Evolutionary conservation across 106 monocot genomes (phyloP).

Genomic region (Amphibolis antarctica): DNA sequence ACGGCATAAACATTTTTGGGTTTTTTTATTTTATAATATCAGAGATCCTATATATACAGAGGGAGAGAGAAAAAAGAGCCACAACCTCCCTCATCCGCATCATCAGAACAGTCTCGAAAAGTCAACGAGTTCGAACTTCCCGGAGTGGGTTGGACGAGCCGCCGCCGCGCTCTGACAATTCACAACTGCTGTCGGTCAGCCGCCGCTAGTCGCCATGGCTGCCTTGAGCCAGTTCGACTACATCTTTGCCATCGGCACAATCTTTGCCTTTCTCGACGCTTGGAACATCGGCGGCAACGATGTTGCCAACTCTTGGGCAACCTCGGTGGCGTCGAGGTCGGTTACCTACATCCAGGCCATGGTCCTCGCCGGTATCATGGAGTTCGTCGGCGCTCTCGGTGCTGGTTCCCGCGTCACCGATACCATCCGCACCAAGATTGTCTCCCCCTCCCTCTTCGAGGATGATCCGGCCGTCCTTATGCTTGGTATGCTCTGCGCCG

Average conservation of each 20-base stretch:
- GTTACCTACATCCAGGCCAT: neutral
- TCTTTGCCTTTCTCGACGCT: conserved; percentile 2
- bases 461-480: neutral
- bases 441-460: neutral
- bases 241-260: conserved; percentile 1
- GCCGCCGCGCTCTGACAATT: too few relatives aligned
- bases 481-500: neutral
- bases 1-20: too few relatives aligned
- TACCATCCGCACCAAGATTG: neutral
- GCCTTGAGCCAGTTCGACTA: neutral
- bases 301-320: neutral
- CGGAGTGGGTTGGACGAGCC: too few relatives aligned
- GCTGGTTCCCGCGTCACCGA: neutral
- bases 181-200: too few relatives aligned
- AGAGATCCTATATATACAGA: too few relatives aligned
- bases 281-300: conserved; percentile 3
- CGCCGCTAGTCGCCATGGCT: neutral
- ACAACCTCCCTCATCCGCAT: too few relatives aligned
- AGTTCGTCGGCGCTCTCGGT: fast-evolving
- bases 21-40: too few relatives aligned
- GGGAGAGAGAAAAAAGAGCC: too few relatives aligned
- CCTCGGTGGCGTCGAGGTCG: neutral
- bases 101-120: too few relatives aligned
- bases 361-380: neutral
- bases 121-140: too few relatives aligned